Evolutionary conservation across 768 basidiomycete species (phyloP), one percentile per base, ranked within the genome.

Genomic region (Tylopilus subfusipes): DNA sequence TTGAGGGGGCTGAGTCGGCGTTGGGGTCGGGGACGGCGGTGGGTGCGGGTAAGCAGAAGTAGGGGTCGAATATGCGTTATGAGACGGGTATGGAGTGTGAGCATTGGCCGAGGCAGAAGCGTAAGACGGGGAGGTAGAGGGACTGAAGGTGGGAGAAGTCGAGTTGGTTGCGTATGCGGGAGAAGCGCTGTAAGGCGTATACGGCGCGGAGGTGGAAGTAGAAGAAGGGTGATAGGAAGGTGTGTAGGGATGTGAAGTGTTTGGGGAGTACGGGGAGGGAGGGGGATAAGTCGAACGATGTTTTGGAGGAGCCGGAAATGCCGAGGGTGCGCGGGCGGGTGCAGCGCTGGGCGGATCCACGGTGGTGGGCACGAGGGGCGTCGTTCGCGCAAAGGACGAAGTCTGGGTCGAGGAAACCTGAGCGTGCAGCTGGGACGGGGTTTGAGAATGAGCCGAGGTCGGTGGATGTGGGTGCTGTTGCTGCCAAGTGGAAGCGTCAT

Each of bases 1-100:
- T 16, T 68, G 66, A 2, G 56, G 43, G 14, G 57, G 55, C 44
- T 68, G 67, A 16, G 68, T 69, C 49, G 67, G 66, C 16, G 67
- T 68, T 47, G 66, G 67, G 7, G 67, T 68, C 45, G 67, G 67
- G 1, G 67, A 68, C n/a, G 66, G 63, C 6, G 68, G 65, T 1
- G 63, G 68, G 11, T 55, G 62, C 21, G 65, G 66, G 53, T 55
- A 68, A 14, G 66, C 68, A 33, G 67, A 68, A 16, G 68, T 65
- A 29, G 65, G 66, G 9, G 67, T 63, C 38, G 57, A 55, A 38
- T 63, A 68, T 29, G 57, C 16, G 24, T 57, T 56, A 16, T 58
- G 62, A 40, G 63, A 51, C 16, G 50, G n/a, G 31, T 63, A 67
- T 21, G 60, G n/a, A 18, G 59, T 14, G 14, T 55, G 12, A 13